Evolutionary conservation across 768 basidiomycete species (phyloP).

Genomic region (Fibroporia radiculosa): DNA sequence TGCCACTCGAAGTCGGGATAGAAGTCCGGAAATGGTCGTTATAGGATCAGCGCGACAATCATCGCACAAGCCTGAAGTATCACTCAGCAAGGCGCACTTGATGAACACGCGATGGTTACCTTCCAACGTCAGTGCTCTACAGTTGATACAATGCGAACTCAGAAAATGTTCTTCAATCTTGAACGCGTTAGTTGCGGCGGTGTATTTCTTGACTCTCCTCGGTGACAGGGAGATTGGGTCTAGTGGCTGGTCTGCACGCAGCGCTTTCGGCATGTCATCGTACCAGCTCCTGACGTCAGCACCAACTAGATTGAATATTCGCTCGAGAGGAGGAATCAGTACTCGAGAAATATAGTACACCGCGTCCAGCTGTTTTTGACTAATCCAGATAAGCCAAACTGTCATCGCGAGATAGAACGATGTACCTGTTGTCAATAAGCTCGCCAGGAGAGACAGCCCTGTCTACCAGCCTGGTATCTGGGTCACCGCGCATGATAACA

Average conservation of each 20-base stretch:
- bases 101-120: slow-evolving; percentile 30
- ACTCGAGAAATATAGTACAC: slow-evolving; percentile 83
- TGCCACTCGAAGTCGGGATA: slow-evolving; percentile 43
- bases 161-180: slow-evolving; percentile 74
- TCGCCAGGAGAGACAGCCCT: slow-evolving; percentile 69
- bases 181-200: slow-evolving; percentile 28
- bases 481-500: slow-evolving; percentile 64
- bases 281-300: slow-evolving; percentile 86
- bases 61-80: slow-evolving; percentile 45
- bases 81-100: neutral
- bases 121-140: slow-evolving; percentile 45
- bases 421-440: slow-evolving; percentile 56
- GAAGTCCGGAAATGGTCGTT: slow-evolving; percentile 48
- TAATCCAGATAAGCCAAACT: slow-evolving; percentile 17
- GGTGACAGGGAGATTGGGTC: slow-evolving; percentile 30
- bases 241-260: slow-evolving; percentile 30
- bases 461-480: slow-evolving; percentile 61
- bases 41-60: slow-evolving; percentile 45
- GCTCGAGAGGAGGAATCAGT: slow-evolving; percentile 82
- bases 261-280: slow-evolving; percentile 71
- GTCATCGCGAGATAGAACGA: neutral
- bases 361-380: slow-evolving; percentile 73
- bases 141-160: slow-evolving; percentile 63
- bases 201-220: slow-evolving; percentile 23
- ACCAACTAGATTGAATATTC: slow-evolving; percentile 88